phyloP scores from a whole-genome alignment of 139 green algal species.

The Micractinium sp. region DNA sequence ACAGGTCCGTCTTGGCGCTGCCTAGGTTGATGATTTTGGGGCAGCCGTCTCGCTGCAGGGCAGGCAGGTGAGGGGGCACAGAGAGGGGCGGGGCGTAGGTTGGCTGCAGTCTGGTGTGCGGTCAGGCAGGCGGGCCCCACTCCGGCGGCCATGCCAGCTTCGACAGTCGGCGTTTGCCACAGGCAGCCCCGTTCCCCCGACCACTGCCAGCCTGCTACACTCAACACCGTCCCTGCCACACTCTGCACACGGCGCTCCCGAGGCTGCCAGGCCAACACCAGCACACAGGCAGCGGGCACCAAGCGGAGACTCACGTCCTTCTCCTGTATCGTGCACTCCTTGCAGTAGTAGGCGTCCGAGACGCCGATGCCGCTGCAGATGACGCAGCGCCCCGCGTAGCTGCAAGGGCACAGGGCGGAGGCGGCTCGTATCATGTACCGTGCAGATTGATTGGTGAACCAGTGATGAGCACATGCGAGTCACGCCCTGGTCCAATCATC shows the following conservation, averaged over 20 bases:
- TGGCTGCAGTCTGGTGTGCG: not conserved
- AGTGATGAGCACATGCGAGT: too few species aligned
- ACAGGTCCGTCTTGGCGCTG: conserved; percentile 93
- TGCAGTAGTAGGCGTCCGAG: conserved; percentile 99
- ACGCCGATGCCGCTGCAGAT: conserved; percentile 96
- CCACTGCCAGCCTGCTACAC: not conserved
- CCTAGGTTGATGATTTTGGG: conserved; percentile 99
- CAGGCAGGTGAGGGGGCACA: not conserved
- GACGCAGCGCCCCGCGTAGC: conserved; percentile 94
- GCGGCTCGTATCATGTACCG: too few species aligned
- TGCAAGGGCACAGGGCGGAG: not conserved
- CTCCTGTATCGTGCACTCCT: conserved; percentile 97
- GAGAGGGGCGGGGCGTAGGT: not conserved
- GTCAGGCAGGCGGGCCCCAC: not conserved
- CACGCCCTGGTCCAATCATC: too few species aligned
- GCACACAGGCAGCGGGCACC: too few species aligned
- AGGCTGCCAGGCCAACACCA: too few species aligned
- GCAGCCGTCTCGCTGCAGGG: conserved; percentile 91
- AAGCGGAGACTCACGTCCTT: conserved; percentile 85
- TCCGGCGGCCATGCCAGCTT: not conserved
- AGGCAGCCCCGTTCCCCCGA: not conserved
- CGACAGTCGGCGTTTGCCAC: not conserved
- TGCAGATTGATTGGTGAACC: too few species aligned
- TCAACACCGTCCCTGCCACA: not conserved
- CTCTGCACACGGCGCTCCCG: not conserved